Evolutionary conservation across 2,329 filamentous ascomycete genomes (phyloP).

Genomic region (Diplodia mutila): DNA sequence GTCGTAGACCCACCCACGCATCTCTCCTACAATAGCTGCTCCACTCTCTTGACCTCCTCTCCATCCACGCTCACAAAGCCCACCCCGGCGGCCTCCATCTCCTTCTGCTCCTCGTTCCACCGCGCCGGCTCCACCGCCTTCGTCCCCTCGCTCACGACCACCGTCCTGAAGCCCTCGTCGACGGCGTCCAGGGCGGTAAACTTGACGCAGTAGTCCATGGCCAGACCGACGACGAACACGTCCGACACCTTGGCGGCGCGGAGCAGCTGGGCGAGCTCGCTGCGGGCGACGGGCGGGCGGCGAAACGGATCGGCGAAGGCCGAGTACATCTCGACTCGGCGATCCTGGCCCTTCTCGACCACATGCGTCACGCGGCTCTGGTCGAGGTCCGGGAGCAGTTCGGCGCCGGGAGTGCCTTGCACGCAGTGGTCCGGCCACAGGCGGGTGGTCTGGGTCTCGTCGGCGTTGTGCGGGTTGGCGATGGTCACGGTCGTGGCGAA

Average conservation of each 20-base stretch:
- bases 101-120: conserved; percentile 61
- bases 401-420: conserved; percentile 70
- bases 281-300: conserved; percentile 65
- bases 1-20: neutral
- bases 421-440: conserved; percentile 95
- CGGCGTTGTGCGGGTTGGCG: conserved; percentile 65
- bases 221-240: conserved; percentile 84
- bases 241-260: conserved; percentile 66
- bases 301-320: conserved; percentile 76
- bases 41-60: conserved; percentile 59
- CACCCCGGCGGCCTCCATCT: conserved; percentile 64
- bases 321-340: conserved; percentile 87
- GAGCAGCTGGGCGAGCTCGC: conserved; percentile 65
- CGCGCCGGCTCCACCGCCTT: conserved; percentile 66
- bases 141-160: conserved; percentile 77
- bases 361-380: conserved; percentile 51
- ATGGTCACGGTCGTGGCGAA: conserved; percentile 70
- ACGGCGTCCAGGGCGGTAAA: conserved; percentile 77
- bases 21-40: conserved; percentile 8
- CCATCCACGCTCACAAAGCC: conserved; percentile 62
- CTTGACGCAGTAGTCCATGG: conserved; percentile 87
- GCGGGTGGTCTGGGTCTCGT: conserved; percentile 66
- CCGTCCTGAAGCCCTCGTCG: conserved; percentile 75
- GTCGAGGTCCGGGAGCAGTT: conserved; percentile 71
- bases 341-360: conserved; percentile 77